Evolutionary conservation across 2,329 filamentous ascomycete genomes (phyloP), one percentile per base, ranked within the genome.

Genomic region (Phaeosphaeria sp.): DNA sequence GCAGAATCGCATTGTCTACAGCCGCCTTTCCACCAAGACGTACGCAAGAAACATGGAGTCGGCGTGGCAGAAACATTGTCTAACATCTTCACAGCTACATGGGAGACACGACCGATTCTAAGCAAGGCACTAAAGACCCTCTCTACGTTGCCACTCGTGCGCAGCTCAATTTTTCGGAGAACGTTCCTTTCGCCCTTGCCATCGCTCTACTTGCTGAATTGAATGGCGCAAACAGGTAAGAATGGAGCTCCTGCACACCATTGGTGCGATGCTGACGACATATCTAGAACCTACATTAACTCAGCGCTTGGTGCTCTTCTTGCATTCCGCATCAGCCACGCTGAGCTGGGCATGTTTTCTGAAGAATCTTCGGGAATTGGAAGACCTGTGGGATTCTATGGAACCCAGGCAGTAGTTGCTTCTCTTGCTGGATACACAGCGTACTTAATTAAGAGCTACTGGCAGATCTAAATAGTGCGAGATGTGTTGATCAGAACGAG

Each of bases 111-210:
- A 49, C 47, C 6, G 63, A 69, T 47, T 13, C 51, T 0, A 52
- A 55, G 1, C 36, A 68, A 41, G 65, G 66, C 10, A 54, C 41
- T 21, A 50, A 56, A 10, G 69, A 75, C 53, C 67, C 72, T 22
- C 70, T 82, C 20, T 74, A 73, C 56, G 63, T 79, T 30, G 72
- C 74, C 6, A 68, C 62, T 11, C 74, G 80, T 39, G 67, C 71
- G 25, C 77, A 81, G 54, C 59, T 67, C 27, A 82, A 81, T 54
- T 82, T 80, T 60, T 56, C 76, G 33, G 80, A 82, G 62, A 81
- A 79, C 54, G 78, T 81, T 17, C 79, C 80, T 1, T 53, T 81
- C 9, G 74, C 76, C 3, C 66, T 81, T 25, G 59, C 72, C 2
- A 50, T 81, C 15, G 71, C 76, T 2, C 62, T 75, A n/a, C 55